Evolutionary conservation across 1,284 basidiomycete genomes (phyloP).

Genomic region (Rhodotorula sp.): DNA sequence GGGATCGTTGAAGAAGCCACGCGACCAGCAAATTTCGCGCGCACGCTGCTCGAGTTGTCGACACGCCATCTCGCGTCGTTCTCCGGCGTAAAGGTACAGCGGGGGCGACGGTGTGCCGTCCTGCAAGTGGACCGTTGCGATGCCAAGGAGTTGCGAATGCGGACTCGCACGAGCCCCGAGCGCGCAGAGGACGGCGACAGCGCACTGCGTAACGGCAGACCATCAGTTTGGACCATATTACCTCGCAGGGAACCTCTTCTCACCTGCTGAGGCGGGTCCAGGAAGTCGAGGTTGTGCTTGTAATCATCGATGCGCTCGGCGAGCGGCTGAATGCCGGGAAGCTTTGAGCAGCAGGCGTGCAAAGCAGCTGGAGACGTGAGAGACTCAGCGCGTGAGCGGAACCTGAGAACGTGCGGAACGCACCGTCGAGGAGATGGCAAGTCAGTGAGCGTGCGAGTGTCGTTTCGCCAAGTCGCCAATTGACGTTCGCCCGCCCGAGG

Average conservation of each 20-base stretch:
- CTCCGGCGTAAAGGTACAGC: slow-evolving; percentile 28
- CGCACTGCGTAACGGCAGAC: slow-evolving; percentile 3
- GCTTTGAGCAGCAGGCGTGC: slow-evolving; percentile 25
- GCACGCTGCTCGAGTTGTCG: slow-evolving; percentile 25
- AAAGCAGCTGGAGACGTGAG: slow-evolving; percentile 9
- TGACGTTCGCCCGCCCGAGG: background rate
- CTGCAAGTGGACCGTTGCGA: slow-evolving; percentile 5
- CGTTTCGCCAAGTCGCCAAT: slow-evolving; percentile 1
- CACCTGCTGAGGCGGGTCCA: slow-evolving; percentile 17
- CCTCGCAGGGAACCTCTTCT: no score
- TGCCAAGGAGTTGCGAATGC: slow-evolving; percentile 34
- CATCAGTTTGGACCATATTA: no score
- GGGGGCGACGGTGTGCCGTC: slow-evolving; percentile 20
- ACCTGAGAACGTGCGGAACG: background rate
- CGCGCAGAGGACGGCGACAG: slow-evolving; percentile 31
- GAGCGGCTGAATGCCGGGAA: slow-evolving; percentile 27
- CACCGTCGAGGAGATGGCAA: slow-evolving; percentile 28
- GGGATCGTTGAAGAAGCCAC: slow-evolving; percentile 9
- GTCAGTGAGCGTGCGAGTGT: slow-evolving; percentile 8
- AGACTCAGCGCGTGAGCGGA: no score
- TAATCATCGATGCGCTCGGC: slow-evolving; percentile 12
- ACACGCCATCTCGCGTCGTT: slow-evolving; percentile 35
- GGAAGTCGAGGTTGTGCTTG: slow-evolving; percentile 10
- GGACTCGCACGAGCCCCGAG: slow-evolving; percentile 34
- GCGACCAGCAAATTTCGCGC: slow-evolving; percentile 26